Percentiles rank a stretch among this genome's conserved stretches.
Conservation (phyloP, 768 basidiomycete genomes). For the Amylocystis lapponica region DNA sequence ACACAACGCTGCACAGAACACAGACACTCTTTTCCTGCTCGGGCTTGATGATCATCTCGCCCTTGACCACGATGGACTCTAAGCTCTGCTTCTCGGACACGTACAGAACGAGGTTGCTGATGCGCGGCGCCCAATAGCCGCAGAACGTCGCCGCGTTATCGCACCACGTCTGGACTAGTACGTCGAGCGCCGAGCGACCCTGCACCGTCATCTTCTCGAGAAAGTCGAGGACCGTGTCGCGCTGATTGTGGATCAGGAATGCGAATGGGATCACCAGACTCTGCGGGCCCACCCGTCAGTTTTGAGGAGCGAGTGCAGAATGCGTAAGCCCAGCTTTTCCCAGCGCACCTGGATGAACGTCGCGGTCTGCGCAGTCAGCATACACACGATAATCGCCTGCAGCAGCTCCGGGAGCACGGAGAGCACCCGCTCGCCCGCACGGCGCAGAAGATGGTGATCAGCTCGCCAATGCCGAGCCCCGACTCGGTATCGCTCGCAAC, state of each 20-base stretch:
- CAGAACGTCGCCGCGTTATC: slow-evolving; percentile 94
- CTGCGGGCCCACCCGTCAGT: slow-evolving; percentile 33
- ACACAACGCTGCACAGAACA: not conserved
- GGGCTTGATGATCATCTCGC: slow-evolving; percentile 82
- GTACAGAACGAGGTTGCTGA: slow-evolving; percentile 82
- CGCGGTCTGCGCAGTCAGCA: slow-evolving; percentile 82
- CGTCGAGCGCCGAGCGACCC: slow-evolving; percentile 66
- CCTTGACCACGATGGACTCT: slow-evolving; percentile 72
- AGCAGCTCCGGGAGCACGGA: slow-evolving; percentile 86
- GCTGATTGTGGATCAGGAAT: slow-evolving; percentile 85
- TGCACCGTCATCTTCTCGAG: slow-evolving; percentile 63
- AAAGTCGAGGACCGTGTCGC: slow-evolving; percentile 70
- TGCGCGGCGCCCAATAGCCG: slow-evolving; percentile 87
- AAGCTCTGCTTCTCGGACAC: slow-evolving; percentile 59
- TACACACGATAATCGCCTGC: slow-evolving; percentile 74
- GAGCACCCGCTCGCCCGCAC: slow-evolving; percentile 71
- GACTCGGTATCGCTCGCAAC: slow-evolving; percentile 80
- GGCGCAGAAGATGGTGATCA: slow-evolving; percentile 87
- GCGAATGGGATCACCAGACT: slow-evolving; percentile 91
- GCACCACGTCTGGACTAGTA: slow-evolving; percentile 90
- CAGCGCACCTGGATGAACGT: slow-evolving; percentile 80
- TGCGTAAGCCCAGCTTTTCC: too few species aligned
- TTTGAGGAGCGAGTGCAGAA: not conserved
- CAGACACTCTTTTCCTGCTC: slow-evolving; percentile 60
- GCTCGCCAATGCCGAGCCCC: slow-evolving; percentile 88